Conservation (phyloP, 352 stramenopile genomes). For the Globisporangium nunn region DNA sequence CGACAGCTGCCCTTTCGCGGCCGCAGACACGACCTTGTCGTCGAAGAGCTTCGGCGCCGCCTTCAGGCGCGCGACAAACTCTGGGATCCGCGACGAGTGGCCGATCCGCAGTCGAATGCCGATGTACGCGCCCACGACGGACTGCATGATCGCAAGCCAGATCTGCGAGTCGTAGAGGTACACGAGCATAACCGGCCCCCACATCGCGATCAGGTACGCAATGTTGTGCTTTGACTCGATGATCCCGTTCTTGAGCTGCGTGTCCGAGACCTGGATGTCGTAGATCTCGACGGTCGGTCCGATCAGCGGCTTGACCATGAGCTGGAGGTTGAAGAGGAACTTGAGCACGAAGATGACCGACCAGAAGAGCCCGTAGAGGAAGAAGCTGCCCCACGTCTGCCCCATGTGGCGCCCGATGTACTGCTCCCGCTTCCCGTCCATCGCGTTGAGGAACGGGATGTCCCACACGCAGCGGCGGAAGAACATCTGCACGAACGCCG, state of each 20-base stretch:
- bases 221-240: slow-evolving; percentile 78
- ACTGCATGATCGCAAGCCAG: slow-evolving; percentile 79
- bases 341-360: slow-evolving; percentile 89
- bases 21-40: slow-evolving; percentile 67
- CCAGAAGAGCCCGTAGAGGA: slow-evolving; percentile 74
- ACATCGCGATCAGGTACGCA: slow-evolving; percentile 72
- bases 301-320: slow-evolving; percentile 96
- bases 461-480: slow-evolving; percentile 50
- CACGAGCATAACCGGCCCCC: slow-evolving; percentile 70
- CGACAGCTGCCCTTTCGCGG: slow-evolving; percentile 54
- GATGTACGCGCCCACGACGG: slow-evolving; percentile 66
- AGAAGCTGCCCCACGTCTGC: slow-evolving; percentile 57
- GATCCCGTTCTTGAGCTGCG: slow-evolving; percentile 40
- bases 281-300: slow-evolving; percentile 95
- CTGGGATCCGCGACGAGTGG: slow-evolving; percentile 67
- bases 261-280: slow-evolving; percentile 46
- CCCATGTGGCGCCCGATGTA: slow-evolving; percentile 80
- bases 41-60: slow-evolving; percentile 67
- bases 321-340: slow-evolving; percentile 95
- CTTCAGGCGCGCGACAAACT: slow-evolving; percentile 65
- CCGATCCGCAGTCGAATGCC: slow-evolving; percentile 78
- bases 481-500: slow-evolving; percentile 61
- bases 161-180: slow-evolving; percentile 88
- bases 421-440: slow-evolving; percentile 68
- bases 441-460: slow-evolving; percentile 41